Conservation (phyloP, 2,329 filamentous ascomycete genomes). For the Ceratocystis colombiana region DNA sequence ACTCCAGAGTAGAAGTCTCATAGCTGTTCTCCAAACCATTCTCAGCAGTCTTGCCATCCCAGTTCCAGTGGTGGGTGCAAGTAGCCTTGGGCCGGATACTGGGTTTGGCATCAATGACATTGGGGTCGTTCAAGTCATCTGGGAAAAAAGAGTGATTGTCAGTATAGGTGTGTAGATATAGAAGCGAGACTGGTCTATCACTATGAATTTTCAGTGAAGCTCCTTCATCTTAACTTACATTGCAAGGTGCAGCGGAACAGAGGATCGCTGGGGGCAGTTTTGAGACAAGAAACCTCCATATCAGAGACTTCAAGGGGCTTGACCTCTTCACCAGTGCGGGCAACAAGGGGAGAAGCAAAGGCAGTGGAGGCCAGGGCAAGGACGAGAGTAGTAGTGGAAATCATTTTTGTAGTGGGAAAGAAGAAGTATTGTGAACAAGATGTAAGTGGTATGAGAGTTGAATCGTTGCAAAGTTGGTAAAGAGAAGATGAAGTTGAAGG, state of each 20-base stretch:
- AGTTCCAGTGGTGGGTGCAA: slow-evolving; percentile 28
- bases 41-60: slow-evolving; percentile 28
- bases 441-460: background rate
- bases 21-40: slow-evolving; percentile 30
- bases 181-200: background rate
- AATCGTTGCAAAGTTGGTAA: background rate
- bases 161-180: background rate
- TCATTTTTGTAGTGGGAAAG: background rate
- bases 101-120: background rate
- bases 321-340: background rate
- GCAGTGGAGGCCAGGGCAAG: slow-evolving; percentile 13
- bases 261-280: background rate
- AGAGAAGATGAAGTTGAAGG: background rate
- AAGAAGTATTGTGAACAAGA: background rate
- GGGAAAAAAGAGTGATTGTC: background rate
- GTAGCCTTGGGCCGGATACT: background rate
- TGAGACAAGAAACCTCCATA: slow-evolving; percentile 11
- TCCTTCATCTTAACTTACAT: slow-evolving; percentile 11
- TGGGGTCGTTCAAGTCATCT: slow-evolving; percentile 21
- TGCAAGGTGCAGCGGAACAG: slow-evolving; percentile 19
- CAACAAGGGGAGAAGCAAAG: slow-evolving; percentile 11
- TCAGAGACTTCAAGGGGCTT: slow-evolving; percentile 14
- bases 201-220: background rate
- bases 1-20: slow-evolving; percentile 19
- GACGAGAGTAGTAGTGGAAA: background rate